These are phyloP conservation scores for Jacaranda copaia DNA, from an alignment of 257 asterid species.

Conservation along the genomic window DNA sequence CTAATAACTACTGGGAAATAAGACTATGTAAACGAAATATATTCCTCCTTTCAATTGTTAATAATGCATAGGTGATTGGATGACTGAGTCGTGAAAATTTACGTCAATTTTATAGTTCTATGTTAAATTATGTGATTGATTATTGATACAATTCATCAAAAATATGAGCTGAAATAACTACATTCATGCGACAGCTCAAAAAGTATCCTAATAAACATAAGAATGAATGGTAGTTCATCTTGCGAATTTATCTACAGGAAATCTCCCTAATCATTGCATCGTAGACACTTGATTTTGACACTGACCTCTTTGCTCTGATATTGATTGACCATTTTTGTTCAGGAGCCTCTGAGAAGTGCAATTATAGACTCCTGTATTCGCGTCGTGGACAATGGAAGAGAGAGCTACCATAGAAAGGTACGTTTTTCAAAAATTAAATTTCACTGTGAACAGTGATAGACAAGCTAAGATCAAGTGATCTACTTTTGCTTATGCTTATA, in stretches of 20 bases:
- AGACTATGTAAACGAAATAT: no score
- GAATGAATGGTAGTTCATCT: neutral
- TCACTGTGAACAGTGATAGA: slow-evolving; percentile 1
- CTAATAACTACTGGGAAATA: no score
- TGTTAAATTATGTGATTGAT: no score
- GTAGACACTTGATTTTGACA: neutral
- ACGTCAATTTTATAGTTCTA: no score
- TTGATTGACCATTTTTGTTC: slow-evolving; percentile 34
- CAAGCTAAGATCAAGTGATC: neutral
- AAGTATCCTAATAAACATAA: neutral
- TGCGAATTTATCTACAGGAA: neutral
- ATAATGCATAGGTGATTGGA: no score
- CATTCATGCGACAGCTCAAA: no score
- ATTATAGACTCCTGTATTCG: slow-evolving; percentile 92
- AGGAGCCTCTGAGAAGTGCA: slow-evolving; percentile 88
- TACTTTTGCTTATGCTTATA: neutral
- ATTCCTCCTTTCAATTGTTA: no score
- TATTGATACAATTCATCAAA: no score
- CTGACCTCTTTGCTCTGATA: neutral
- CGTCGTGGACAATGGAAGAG: slow-evolving; percentile 87
- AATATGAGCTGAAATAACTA: no score
- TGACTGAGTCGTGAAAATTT: no score
- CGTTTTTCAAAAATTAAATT: slow-evolving; percentile 27
- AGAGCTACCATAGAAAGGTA: slow-evolving; percentile 75
- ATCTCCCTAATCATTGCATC: neutral